These are phyloP conservation scores for Passalora sequoiae DNA, from an alignment of 2,329 filamentous ascomycete genomes.

Conservation along the genomic window DNA sequence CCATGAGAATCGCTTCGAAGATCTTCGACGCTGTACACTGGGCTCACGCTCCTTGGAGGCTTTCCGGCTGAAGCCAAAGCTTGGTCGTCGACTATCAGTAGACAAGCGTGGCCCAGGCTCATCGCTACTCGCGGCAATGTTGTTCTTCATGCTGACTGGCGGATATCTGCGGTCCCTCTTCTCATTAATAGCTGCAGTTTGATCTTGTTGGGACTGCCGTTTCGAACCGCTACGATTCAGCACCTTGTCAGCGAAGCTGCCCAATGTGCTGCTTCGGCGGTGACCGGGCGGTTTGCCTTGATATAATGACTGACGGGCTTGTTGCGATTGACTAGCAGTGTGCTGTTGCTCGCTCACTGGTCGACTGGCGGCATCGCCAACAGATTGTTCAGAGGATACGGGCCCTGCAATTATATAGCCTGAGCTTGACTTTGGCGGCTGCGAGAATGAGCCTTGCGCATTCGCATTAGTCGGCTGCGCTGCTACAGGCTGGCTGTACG, in stretches of 20 bases:
- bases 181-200: conserved; percentile 43
- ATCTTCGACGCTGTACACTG: conserved; percentile 33
- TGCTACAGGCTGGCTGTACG: conserved; percentile 82
- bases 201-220: conserved; percentile 29
- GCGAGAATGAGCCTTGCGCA: conserved; percentile 82
- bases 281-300: conserved; percentile 63
- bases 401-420: conserved; percentile 64
- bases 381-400: conserved; percentile 50
- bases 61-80: conserved; percentile 48
- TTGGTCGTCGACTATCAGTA: conserved; percentile 46
- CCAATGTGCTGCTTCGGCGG: conserved; percentile 59
- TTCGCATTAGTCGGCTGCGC: conserved; percentile 85
- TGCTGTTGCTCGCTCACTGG: conserved; percentile 52
- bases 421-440: conserved; percentile 59
- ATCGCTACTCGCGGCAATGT: conserved; percentile 52
- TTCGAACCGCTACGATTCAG: conserved; percentile 61
- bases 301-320: conserved; percentile 46
- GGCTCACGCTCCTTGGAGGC: conserved; percentile 36
- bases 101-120: conserved; percentile 49
- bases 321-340: conserved; percentile 44
- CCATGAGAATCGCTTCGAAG: conserved; percentile 47
- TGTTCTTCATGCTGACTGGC: conserved; percentile 82
- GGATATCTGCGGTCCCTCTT: conserved; percentile 72
- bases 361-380: conserved; percentile 46
- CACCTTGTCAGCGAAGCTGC: conserved; percentile 68